A percentile compares a stretch with the other conserved stretches of the same genome.
Conservation (phyloP, 164 flowering plant genomes). For the Protea cynaroides region DNA sequence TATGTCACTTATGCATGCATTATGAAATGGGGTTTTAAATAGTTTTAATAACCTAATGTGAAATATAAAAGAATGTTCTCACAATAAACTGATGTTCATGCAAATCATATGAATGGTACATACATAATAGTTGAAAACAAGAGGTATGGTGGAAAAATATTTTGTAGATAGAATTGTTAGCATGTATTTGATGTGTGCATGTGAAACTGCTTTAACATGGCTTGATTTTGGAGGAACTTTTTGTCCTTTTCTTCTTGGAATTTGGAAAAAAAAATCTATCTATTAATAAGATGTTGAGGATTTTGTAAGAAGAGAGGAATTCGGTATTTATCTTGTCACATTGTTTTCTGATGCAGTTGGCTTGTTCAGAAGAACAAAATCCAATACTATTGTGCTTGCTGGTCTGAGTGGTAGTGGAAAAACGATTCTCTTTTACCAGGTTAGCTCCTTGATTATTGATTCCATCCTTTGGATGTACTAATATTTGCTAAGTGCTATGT, state of each 20-base stretch:
- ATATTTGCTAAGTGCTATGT: no score
- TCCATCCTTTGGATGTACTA: not conserved
- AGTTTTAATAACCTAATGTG: no score
- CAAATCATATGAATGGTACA: not conserved
- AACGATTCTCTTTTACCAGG: slow-evolving; percentile 80
- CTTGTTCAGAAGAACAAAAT: slow-evolving; percentile 45
- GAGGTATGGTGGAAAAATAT: not conserved
- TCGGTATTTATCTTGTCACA: slow-evolving; percentile 1
- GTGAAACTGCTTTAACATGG: not conserved
- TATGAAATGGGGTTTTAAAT: no score
- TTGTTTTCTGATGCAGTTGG: slow-evolving; percentile 44
- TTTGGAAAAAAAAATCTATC: no score
- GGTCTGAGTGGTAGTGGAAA: slow-evolving; percentile 93
- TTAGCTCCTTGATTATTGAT: slow-evolving; percentile 12
- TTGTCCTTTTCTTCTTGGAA: not conserved
- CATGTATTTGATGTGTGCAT: no score
- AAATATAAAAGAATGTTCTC: no score
- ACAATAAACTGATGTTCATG: no score
- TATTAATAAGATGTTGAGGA: no score
- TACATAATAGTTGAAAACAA: not conserved
- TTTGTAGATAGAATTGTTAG: not conserved
- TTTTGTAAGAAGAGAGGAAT: not conserved
- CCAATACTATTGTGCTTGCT: slow-evolving; percentile 66
- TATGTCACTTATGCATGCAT: no score
- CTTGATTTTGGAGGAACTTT: not conserved